Evolutionary conservation across 805 yeast genomes (phyloP).

Genomic region (Starmerella riodocensis): DNA sequence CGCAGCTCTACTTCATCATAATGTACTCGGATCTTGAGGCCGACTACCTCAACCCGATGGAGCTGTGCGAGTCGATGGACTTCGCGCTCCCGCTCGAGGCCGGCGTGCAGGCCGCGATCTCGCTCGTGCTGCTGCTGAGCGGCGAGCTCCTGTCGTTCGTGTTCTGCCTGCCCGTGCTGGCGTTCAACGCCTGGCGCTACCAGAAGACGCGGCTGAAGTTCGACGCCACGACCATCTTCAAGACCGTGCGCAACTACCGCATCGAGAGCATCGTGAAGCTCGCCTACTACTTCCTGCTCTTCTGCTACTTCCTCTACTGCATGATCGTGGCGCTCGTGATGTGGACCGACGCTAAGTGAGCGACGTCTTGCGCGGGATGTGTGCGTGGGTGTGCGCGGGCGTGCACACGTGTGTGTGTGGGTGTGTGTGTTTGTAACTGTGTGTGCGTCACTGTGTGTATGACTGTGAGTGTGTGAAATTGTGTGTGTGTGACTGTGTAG

Average conservation of each 20-base stretch:
- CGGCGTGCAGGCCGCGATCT: constrained; percentile 50
- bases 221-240: constrained; percentile 95
- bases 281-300: constrained; percentile 80
- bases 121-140: constrained; percentile 59
- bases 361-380: not conserved
- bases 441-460: no score
- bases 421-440: not conserved
- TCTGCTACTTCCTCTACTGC: constrained; percentile 90
- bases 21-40: constrained; percentile 34
- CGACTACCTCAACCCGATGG: constrained; percentile 95
- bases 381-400: not conserved
- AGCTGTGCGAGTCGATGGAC: constrained; percentile 84
- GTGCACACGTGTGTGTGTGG: not conserved
- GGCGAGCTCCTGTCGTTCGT: constrained; percentile 89
- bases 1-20: constrained; percentile 22
- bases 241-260: constrained; percentile 86
- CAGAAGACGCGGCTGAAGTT: constrained; percentile 67
- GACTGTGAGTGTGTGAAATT: no score
- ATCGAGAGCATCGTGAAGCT: constrained; percentile 81
- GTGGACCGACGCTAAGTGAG: constrained; percentile 10
- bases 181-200: constrained; percentile 71
- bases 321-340: constrained; percentile 43
- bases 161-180: constrained; percentile 69
- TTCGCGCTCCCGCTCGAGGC: constrained; percentile 59
- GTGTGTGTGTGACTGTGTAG: no score